phyloP scores from a whole-genome alignment of 2,329 filamentous ascomycete species.

The Botrytis cinerea region DNA sequence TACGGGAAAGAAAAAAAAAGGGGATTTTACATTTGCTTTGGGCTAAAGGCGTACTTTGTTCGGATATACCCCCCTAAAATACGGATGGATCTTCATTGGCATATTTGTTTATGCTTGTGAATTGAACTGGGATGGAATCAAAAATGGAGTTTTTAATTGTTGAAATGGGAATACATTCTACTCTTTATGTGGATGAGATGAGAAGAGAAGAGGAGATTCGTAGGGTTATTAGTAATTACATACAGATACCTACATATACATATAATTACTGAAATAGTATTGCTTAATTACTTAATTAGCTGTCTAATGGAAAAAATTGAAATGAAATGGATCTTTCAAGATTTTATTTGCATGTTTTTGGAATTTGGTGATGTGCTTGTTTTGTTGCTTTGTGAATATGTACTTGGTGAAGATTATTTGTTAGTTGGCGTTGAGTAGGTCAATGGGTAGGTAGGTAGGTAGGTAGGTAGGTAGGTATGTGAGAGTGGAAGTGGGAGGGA shows the following conservation, averaged over 20 bases:
- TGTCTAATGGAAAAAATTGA: neutral
- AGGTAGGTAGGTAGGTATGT: too few species aligned
- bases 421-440: too few species aligned
- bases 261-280: neutral
- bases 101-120: neutral
- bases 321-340: neutral
- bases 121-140: neutral
- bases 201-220: neutral
- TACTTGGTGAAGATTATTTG: too few species aligned
- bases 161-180: neutral
- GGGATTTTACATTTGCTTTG: neutral
- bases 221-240: neutral
- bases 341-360: neutral
- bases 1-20: neutral
- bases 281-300: neutral
- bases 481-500: too few species aligned
- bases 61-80: slow-evolving; percentile 12
- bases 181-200: slow-evolving; percentile 1
- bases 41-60: neutral
- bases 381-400: neutral
- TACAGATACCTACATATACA: too few species aligned
- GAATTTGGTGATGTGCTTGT: neutral
- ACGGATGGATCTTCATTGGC: slow-evolving; percentile 5
- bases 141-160: neutral
- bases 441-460: too few species aligned